Base-by-base conservation (phyloP, 2,329 filamentous ascomycete species). In the Fusarium tanahbumbuense region DNA sequence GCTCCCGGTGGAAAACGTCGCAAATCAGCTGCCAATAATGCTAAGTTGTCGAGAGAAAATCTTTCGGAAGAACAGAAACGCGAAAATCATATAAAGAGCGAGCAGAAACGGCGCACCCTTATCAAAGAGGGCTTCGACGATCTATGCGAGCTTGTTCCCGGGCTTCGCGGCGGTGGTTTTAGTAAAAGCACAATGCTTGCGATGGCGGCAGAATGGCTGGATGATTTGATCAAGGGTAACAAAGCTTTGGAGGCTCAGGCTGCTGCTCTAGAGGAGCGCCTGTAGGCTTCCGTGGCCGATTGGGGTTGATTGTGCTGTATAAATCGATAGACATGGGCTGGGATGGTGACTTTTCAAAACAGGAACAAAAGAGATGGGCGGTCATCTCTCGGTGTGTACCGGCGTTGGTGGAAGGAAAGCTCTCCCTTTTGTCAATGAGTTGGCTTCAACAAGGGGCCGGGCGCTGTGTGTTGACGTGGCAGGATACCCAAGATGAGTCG, bases 101-200 rank as follows among this genome's bases (percentile, higher is more conserved):
- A 97, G 77, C 93, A 97, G 81, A 97, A 96, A 79, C 87, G 94
- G 34, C 86, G 93, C 49, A 93, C 93, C 27, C 83, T 94, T 48
- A 95, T 95, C 75, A 92, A 93, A 76, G 87, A 92, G 70, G 93
- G 93, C 0, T 97, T 95, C 73, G 91, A 94, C 45, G 92, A 95
- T 61, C 81, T 97, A n/a, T 88, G 88, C 69, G 85, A 89, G 28
- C 83, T 97, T 23, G 92, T 97, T 0, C 93, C 94, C 1, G 91
- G 89, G 18, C 84, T 97, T 13, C 87, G 86, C 58, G 89, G 88
- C 27, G 91, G 92, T 11, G 91, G 92, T 2, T 90, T 94, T 71
- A 96, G 93, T 81, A 97, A 97, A 82, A 94, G 92, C 76, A 90
- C 89, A 10, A 91, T 93, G 78, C 84, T 97, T 41, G 86, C 87